These are phyloP conservation scores for Sarocladiaceae sp. DNA, from an alignment of 2,329 filamentous ascomycete genomes.

Conservation along the genomic window DNA sequence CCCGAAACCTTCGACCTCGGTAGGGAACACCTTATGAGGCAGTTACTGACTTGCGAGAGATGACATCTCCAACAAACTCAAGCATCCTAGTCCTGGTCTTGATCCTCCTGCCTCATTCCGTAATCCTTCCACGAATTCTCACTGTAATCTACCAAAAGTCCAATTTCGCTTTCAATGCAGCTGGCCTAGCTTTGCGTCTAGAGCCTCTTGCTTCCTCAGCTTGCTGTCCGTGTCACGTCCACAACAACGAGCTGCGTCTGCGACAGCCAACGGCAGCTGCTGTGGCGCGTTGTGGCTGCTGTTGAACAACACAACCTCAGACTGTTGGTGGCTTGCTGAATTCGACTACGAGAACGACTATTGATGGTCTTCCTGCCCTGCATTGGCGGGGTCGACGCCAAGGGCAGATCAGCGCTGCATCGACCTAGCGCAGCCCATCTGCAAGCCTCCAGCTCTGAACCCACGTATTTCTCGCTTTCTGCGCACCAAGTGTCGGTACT, in stretches of 20 bases:
- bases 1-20: too few relatives aligned
- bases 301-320: neutral
- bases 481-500: neutral
- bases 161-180: neutral
- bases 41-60: too few relatives aligned
- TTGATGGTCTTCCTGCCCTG: neutral
- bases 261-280: neutral
- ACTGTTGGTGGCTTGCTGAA: too few relatives aligned
- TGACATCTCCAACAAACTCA: too few relatives aligned
- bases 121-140: too few relatives aligned
- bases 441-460: neutral
- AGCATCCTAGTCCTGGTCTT: too few relatives aligned
- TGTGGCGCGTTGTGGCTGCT: neutral
- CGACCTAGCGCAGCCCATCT: neutral
- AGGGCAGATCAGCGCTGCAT: constrained; percentile 3
- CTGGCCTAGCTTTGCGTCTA: neutral
- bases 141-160: too few relatives aligned
- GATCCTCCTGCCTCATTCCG: too few relatives aligned
- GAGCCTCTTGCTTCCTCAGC: too few relatives aligned
- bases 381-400: too few relatives aligned
- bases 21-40: too few relatives aligned
- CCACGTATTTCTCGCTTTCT: neutral
- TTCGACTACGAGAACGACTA: neutral
- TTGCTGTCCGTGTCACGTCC: neutral
- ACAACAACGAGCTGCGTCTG: neutral